phyloP scores from a whole-genome alignment of 139 green algal species.

The Marvania coccoides region DNA sequence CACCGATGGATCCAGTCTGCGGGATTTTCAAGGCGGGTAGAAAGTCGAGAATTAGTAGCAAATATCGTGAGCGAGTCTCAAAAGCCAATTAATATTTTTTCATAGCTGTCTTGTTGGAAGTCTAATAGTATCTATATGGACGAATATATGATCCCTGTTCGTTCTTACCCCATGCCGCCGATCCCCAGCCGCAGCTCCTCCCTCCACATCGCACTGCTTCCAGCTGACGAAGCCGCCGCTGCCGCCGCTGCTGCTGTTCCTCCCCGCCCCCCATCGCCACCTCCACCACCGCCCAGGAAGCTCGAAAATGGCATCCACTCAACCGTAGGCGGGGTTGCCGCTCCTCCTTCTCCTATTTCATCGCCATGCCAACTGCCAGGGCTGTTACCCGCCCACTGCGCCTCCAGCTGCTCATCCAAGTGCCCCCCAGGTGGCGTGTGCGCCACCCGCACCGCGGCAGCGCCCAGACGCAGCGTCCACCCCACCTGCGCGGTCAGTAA shows the following conservation, averaged over 20 bases:
- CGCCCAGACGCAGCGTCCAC: conserved; percentile 24
- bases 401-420: conserved; percentile 16
- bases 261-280: too few species aligned
- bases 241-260: not conserved
- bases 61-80: too few species aligned
- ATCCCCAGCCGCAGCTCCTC: conserved; percentile 13
- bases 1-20: not conserved
- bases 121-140: too few species aligned
- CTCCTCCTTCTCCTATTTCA: not conserved
- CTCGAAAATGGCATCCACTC: too few species aligned
- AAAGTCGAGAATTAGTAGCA: too few species aligned
- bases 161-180: conserved; percentile 5
- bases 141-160: too few species aligned
- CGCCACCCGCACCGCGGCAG: conserved; percentile 6
- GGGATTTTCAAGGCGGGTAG: too few species aligned
- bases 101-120: too few species aligned
- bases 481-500: conserved; percentile 34
- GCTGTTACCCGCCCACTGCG: conserved; percentile 12
- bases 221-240: not conserved
- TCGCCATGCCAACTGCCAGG: not conserved
- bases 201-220: not conserved
- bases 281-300: too few species aligned
- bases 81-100: too few species aligned
- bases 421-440: conserved; percentile 14
- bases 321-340: too few species aligned